Evolutionary conservation across 2,329 filamentous ascomycete species (phyloP), one percentile per base, ranked within the genome.

Genomic region (Alternaria sp.): DNA sequence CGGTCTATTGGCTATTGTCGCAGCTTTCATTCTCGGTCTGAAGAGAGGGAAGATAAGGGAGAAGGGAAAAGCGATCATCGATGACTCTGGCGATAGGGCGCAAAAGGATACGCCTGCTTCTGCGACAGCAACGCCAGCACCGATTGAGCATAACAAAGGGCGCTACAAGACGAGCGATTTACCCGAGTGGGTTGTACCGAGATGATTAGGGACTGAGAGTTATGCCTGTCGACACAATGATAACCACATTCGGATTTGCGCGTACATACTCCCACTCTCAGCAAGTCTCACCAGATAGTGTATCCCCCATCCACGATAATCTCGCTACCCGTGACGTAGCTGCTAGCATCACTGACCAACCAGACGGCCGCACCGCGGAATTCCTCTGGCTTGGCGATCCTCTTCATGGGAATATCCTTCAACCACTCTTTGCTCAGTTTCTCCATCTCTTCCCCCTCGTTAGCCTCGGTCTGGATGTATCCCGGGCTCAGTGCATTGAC

Each of bases 401-500:
- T 67, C 15, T 74, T 75, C 68, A 80, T 66, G 0, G 77, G 77
- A 11, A 80, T 79, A 52, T 75, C 69, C 57, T 77, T 76, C 15
- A 77, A 61, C 78, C 79, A 81, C 19, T 71, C 61, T 13, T 77
- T 74, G 57, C 67, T 70, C 44, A 63, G 5, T 25, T 56, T 50
- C 32, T 49, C 45, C 54, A 59, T 62, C 15, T 59, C 55, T 36
- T 57, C 74, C 3, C 79, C 79, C 67, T 81, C 75, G 51, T 79
- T 94, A 66, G 93, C 85, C 6, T 90, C 90, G 6, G 91, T 94
- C 83, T 93, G 91, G 90, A 93, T 93, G 84, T 93, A 93, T 26
- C 91, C 91, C n/a, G 91, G 91, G 10, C 88, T 91, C 81, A 94
- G 92, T 80, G 88, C 89, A 86, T 94, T 94, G 76, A 93, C 91